Conservation (phyloP, 1,139 yeast genomes). For the Hansenula anomala region DNA sequence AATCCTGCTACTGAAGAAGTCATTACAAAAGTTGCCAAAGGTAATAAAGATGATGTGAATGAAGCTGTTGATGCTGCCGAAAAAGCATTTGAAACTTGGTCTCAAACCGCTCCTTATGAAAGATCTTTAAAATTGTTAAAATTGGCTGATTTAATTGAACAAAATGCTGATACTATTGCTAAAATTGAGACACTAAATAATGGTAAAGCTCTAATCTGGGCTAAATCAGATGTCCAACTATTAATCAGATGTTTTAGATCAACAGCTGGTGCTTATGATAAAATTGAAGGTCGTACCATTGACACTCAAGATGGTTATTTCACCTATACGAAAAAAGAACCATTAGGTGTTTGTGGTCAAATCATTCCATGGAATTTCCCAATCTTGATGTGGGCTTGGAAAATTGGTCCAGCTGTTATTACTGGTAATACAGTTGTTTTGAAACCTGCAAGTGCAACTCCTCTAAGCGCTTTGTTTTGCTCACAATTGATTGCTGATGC, state of each 20-base stretch:
- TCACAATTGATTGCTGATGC: conserved; percentile 59
- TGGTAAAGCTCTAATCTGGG: conserved; percentile 60
- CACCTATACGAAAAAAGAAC: conserved; percentile 53
- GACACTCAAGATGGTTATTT: conserved; percentile 58
- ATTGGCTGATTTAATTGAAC: conserved; percentile 58
- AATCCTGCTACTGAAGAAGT: conserved; percentile 51
- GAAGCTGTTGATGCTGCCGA: conserved; percentile 50
- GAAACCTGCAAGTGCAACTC: conserved; percentile 78
- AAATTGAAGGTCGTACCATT: conserved; percentile 57
- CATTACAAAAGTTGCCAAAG: conserved; percentile 46
- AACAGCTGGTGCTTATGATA: conserved; percentile 79
- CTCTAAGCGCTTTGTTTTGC: conserved; percentile 63
- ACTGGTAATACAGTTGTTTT: conserved; percentile 73
- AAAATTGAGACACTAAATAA: conserved; percentile 73
- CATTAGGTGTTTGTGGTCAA: conserved; percentile 73
- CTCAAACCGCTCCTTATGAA: conserved; percentile 37
- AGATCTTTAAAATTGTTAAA: conserved; percentile 52
- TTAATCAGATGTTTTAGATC: conserved; percentile 52
- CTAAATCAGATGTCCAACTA: conserved; percentile 50
- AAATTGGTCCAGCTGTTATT: conserved; percentile 74
- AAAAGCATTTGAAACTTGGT: conserved; percentile 43
- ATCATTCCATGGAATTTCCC: conserved; percentile 87
- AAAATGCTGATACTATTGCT: conserved; percentile 51
- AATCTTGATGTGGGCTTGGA: conserved; percentile 74
- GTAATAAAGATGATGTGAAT: conserved; percentile 48